A percentile compares a stretch with the other conserved stretches of the same genome.
phyloP scores from a whole-genome alignment of 345 rosid species.

The Salix koriyanagi region DNA sequence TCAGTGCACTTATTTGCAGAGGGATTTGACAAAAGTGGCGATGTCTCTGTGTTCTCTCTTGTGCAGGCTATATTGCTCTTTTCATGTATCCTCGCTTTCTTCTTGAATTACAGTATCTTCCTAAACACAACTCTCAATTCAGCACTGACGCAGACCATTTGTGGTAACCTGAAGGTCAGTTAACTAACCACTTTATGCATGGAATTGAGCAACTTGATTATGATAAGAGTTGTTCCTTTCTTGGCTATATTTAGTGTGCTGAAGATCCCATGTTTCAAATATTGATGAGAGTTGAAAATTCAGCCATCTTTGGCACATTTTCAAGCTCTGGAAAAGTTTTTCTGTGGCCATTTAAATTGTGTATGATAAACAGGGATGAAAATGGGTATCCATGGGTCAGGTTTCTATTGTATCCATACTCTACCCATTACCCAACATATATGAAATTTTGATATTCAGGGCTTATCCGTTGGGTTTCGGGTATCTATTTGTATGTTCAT shows the following conservation, averaged over 20 bases:
- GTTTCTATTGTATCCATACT: too few relatives aligned
- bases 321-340: background rate
- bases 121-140: conserved; percentile 96
- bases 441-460: too few relatives aligned
- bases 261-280: background rate
- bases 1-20: background rate
- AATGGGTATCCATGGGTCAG: too few relatives aligned
- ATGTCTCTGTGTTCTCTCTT: background rate
- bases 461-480: too few relatives aligned
- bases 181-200: background rate
- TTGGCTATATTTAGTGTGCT: background rate
- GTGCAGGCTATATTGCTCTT: conserved; percentile 67
- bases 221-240: background rate
- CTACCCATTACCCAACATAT: too few relatives aligned
- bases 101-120: conserved; percentile 90
- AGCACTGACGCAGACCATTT: conserved; percentile 89
- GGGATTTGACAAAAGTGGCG: background rate
- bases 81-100: conserved; percentile 88
- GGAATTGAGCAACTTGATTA: background rate
- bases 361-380: background rate
- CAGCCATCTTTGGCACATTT: background rate
- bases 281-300: background rate
- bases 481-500: too few relatives aligned
- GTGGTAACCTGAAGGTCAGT: conserved; percentile 93
- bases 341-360: background rate